Base-by-base conservation (phyloP, 129 eudicot genomes). In the Helianthus annuus region DNA sequence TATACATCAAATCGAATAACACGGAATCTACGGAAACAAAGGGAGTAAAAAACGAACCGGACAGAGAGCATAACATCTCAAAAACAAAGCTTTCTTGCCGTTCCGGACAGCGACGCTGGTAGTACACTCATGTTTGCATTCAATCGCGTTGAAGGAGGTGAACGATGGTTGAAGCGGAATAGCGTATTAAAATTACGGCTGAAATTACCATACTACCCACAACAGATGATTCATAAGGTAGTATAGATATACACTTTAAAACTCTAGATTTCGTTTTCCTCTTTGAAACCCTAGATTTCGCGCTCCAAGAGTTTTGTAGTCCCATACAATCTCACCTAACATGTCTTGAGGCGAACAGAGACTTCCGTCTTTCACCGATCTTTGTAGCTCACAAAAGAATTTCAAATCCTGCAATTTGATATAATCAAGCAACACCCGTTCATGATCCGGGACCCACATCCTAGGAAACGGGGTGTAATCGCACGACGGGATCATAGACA, bases 371-470 rank as follows among this genome's bases (percentile, higher is more conserved):
- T 79, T 94, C 34, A 94, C 69, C 14, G 89, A 85, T 24, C 82
- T 72, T n/a, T 69, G 89, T 66, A 85, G 70, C 75, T 88, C 91
- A 65, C 82, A 76, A 62, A 90, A 83, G 51, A 84, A 82, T 76
- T 84, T 90, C 10, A 94, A 82, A 79, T 94, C 89, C 66, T 84
- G 87, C 32, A 90, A 85, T 32, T 71, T 90, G 32, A 82, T 71
- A 76, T 90, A 94, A 70, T 94, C 99, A 29, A 42, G 74, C 83
- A 94, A 84, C 27, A 90, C 82, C 69, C 76, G 85, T 74, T 94
- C 99, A 63, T 94, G 96, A 76, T 90, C 83, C 1, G 99, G 99
- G 65, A 86, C 59, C 99, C 99, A 94, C 4, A 85, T 85, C 79
- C 84, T 83, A 2, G 91, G 93, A 24, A 94, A 87, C 9, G 97